These are phyloP conservation scores for Ilex paraguariensis DNA, from an alignment of 305 asterid species.

Conservation along the genomic window DNA sequence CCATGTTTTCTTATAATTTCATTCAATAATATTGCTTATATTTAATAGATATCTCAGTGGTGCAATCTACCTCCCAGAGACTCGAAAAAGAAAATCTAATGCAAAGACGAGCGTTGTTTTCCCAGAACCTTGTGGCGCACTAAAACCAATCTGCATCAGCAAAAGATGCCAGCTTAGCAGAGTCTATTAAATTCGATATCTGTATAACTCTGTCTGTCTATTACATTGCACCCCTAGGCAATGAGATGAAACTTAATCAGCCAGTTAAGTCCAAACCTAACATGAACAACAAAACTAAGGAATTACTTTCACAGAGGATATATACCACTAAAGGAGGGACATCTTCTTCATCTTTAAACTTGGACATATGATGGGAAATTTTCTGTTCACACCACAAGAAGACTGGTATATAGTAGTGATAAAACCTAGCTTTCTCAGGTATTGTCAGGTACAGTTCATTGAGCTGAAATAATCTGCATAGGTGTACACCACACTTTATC, in stretches of 20 bases:
- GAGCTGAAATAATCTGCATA: constrained; percentile 78
- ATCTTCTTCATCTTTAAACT: constrained; percentile 60
- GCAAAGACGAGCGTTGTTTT: constrained; percentile 95
- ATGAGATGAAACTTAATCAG: no score
- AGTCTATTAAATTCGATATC: constrained; percentile 3
- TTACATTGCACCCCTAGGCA: neutral
- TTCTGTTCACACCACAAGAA: constrained; percentile 90
- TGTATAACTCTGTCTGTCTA: neutral
- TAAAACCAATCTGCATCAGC: constrained; percentile 88
- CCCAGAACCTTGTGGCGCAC: constrained; percentile 99
- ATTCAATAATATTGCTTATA: constrained; percentile 10
- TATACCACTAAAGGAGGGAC: constrained; percentile 88
- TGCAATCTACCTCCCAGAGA: constrained; percentile 82
- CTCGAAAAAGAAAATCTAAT: constrained; percentile 69
- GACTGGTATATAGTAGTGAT: constrained; percentile 93
- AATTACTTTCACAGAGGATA: constrained; percentile 7
- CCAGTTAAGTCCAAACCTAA: neutral
- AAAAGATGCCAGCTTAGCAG: constrained; percentile 18
- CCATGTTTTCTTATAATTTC: constrained; percentile 6
- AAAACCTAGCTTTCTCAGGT: constrained; percentile 77
- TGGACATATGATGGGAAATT: constrained; percentile 55
- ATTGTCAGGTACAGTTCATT: constrained; percentile 64
- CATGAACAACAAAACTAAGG: constrained; percentile 7
- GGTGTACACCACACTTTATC: constrained; percentile 68
- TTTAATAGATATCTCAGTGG: constrained; percentile 36